A percentile compares a stretch with the other conserved stretches of the same genome.
Conservation (phyloP, 768 basidiomycete genomes). For the Tylopilus sp. region DNA sequence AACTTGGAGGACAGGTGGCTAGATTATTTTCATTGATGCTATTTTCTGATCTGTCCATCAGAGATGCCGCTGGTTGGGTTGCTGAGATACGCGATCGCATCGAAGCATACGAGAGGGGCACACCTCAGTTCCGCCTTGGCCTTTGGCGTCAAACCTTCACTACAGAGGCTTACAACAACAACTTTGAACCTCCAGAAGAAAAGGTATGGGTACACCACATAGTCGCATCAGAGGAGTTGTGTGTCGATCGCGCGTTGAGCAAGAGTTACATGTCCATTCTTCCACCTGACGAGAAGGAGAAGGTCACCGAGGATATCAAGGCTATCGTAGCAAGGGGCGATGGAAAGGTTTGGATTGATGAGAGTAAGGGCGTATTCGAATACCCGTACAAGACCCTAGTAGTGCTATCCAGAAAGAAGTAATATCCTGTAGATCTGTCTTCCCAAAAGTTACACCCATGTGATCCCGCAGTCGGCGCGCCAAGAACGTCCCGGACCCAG, state of each 20-base stretch:
- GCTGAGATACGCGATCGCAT: constrained; percentile 65
- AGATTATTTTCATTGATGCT: neutral
- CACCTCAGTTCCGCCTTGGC: constrained; percentile 79
- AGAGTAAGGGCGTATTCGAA: constrained; percentile 68
- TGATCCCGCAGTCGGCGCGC: neutral
- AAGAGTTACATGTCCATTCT: constrained; percentile 83
- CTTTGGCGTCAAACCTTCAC: constrained; percentile 73
- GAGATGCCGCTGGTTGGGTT: constrained; percentile 69
- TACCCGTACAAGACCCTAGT: constrained; percentile 75
- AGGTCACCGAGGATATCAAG: constrained; percentile 49
- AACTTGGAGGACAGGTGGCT: constrained; percentile 80
- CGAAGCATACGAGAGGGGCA: constrained; percentile 63
- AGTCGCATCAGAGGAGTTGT: constrained; percentile 50
- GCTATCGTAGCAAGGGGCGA: constrained; percentile 57
- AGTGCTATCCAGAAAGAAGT: constrained; percentile 49
- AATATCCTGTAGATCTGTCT: no score
- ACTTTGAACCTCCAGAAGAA: constrained; percentile 61
- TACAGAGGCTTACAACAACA: constrained; percentile 52
- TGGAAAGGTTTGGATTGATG: constrained; percentile 71
- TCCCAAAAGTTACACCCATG: no score
- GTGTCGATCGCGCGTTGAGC: constrained; percentile 65
- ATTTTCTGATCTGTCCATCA: constrained; percentile 20
- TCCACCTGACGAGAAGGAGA: constrained; percentile 51
- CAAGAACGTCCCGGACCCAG: neutral
- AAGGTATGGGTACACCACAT: constrained; percentile 51